Percentiles rank a stretch among this genome's conserved stretches.
Evolutionary conservation across 192 early-diverging fungal genomes (phyloP).

Genomic region (Piromyces finnis): DNA sequence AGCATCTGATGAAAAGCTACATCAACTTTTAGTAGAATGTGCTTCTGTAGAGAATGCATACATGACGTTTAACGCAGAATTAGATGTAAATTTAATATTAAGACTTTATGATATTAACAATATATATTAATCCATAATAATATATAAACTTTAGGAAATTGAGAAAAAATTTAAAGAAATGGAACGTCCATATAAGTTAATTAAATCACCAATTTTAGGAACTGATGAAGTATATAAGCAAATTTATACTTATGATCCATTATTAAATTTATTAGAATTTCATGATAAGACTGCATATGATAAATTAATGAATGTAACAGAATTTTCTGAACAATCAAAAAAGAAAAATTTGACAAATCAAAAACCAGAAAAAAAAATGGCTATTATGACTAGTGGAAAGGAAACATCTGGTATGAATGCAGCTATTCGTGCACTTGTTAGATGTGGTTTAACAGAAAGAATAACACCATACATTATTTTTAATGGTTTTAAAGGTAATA

Average conservation of each 20-base stretch:
- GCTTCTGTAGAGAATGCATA: not conserved
- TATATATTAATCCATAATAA: too few relatives aligned
- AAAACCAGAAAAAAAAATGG: not conserved
- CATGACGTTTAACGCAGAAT: not conserved
- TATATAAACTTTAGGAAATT: not conserved
- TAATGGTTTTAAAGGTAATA: not conserved
- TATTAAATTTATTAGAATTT: not conserved
- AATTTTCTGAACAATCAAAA: not conserved
- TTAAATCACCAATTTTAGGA: not conserved
- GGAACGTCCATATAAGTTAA: not conserved
- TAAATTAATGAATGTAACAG: not conserved
- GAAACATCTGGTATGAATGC: not conserved
- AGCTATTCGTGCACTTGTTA: not conserved
- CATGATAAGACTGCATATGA: not conserved
- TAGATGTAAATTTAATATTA: not conserved
- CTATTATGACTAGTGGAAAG: not conserved
- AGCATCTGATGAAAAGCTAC: not conserved
- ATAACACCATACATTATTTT: not conserved
- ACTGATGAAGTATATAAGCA: not conserved
- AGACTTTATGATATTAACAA: not conserved
- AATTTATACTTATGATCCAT: not conserved
- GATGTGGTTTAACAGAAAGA: not conserved
- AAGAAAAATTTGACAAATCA: not conserved
- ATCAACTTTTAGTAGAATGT: not conserved
- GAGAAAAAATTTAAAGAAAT: not conserved